A percentile compares a stretch with the other conserved stretches of the same genome.
Conservation (phyloP, 1,139 yeast species). For the Suhomyces guaymorum region DNA sequence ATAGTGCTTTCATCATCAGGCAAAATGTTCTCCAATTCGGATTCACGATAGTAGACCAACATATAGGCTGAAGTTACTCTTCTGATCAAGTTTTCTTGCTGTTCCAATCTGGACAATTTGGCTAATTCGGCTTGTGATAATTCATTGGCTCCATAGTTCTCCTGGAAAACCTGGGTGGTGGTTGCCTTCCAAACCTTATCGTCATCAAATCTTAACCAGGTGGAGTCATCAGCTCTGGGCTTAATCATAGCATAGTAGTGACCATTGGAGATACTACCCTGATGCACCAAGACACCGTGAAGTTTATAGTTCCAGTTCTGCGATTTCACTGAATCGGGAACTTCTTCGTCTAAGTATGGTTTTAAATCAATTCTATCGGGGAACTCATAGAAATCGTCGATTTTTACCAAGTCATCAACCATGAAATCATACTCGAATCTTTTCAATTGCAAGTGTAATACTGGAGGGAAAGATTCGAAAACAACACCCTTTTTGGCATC, state of each 20-base stretch:
- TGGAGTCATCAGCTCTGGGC: constrained; percentile 60
- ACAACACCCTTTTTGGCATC: constrained; percentile 97
- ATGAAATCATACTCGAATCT: constrained; percentile 93
- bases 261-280: constrained; percentile 94
- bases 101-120: constrained; percentile 56
- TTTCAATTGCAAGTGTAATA: constrained; percentile 86
- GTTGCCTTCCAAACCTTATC: constrained; percentile 91
- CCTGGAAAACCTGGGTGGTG: constrained; percentile 80
- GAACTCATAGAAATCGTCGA: constrained; percentile 89
- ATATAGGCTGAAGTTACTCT: constrained; percentile 94
- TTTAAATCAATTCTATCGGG: constrained; percentile 80
- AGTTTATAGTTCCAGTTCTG: constrained; percentile 77
- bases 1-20: constrained; percentile 50
- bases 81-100: constrained; percentile 62
- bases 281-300: constrained; percentile 93
- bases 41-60: constrained; percentile 87
- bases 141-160: constrained; percentile 83
- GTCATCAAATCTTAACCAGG: constrained; percentile 94
- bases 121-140: constrained; percentile 49
- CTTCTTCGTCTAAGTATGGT: constrained; percentile 71
- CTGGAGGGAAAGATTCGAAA: constrained; percentile 88
- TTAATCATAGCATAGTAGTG: constrained; percentile 94
- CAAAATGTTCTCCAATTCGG: constrained; percentile 57
- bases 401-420: constrained; percentile 85
- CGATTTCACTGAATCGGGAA: constrained; percentile 39